A percentile compares a stretch with the other conserved stretches of the same genome.
These are phyloP conservation scores for Gliomastix tumulicola DNA, from an alignment of 2,329 filamentous ascomycete genomes.

Conservation along the genomic window DNA sequence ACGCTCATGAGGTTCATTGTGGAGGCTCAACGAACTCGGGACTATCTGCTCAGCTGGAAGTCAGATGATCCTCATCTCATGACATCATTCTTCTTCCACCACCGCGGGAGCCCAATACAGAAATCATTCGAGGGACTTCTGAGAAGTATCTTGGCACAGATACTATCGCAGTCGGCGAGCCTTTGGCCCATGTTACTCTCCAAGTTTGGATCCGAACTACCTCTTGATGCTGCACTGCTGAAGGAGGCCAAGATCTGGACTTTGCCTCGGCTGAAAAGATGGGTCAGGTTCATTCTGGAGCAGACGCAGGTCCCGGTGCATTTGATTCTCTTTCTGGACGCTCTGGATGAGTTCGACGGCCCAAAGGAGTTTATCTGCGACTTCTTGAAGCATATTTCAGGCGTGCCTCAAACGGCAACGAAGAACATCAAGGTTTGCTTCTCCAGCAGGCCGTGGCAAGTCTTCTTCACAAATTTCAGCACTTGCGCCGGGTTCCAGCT, in stretches of 20 bases:
- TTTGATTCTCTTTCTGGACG: constrained; percentile 1
- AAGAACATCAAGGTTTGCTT: constrained; percentile 1
- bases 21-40: neutral
- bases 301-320: neutral
- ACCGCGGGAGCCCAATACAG: neutral
- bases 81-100: constrained; percentile 1
- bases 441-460: neutral
- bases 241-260: too few relatives aligned
- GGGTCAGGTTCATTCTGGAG: neutral
- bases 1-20: constrained; percentile 25
- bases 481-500: neutral
- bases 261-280: neutral
- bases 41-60: neutral
- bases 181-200: too few relatives aligned
- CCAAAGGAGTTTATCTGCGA: neutral
- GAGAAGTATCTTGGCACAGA: neutral
- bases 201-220: too few relatives aligned
- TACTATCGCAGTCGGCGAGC: too few relatives aligned
- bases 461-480: neutral
- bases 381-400: neutral
- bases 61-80: too few relatives aligned
- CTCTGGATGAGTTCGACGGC: constrained; percentile 2
- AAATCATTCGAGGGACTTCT: constrained; percentile 2
- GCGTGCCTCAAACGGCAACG: neutral
- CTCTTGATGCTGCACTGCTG: too few relatives aligned